These are phyloP conservation scores for Claviceps paspali DNA, from an alignment of 2,329 filamentous ascomycete genomes.

Conservation along the genomic window DNA sequence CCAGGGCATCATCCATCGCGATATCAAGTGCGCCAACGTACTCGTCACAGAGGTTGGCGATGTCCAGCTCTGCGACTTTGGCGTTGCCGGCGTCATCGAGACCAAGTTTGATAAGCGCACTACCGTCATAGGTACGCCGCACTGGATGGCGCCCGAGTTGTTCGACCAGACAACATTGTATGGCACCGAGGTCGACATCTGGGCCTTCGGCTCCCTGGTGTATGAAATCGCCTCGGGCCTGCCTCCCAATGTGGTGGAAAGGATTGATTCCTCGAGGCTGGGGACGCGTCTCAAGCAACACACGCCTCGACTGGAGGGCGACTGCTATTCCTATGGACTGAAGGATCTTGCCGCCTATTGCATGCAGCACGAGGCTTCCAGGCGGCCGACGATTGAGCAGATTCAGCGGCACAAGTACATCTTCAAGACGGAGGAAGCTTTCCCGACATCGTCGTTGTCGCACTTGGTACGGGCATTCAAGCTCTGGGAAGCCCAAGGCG, in stretches of 20 bases:
- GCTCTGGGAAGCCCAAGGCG: constrained; percentile 60
- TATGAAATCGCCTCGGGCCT: constrained; percentile 69
- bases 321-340: constrained; percentile 52
- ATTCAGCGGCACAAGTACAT: constrained; percentile 59
- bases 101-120: constrained; percentile 61
- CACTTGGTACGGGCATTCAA: constrained; percentile 58
- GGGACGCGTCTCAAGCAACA: constrained; percentile 43
- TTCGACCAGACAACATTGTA: constrained; percentile 50
- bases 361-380: constrained; percentile 50
- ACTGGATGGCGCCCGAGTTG: constrained; percentile 79
- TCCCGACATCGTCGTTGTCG: constrained; percentile 48
- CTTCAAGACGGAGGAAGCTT: constrained; percentile 41
- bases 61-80: constrained; percentile 75
- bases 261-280: constrained; percentile 30
- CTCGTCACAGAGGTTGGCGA: constrained; percentile 61
- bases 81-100: constrained; percentile 65
- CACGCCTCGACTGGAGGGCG: constrained; percentile 54
- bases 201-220: constrained; percentile 70
- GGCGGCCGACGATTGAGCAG: constrained; percentile 53
- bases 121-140: constrained; percentile 67
- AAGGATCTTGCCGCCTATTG: constrained; percentile 60
- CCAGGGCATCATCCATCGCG: constrained; percentile 54
- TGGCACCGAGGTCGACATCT: constrained; percentile 63
- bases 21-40: constrained; percentile 67
- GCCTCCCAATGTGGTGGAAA: constrained; percentile 51